Percentiles rank a stretch among this genome's conserved stretches.
Evolutionary conservation across 441 rosid species (phyloP).

Genomic region (Populus trichocarpa): DNA sequence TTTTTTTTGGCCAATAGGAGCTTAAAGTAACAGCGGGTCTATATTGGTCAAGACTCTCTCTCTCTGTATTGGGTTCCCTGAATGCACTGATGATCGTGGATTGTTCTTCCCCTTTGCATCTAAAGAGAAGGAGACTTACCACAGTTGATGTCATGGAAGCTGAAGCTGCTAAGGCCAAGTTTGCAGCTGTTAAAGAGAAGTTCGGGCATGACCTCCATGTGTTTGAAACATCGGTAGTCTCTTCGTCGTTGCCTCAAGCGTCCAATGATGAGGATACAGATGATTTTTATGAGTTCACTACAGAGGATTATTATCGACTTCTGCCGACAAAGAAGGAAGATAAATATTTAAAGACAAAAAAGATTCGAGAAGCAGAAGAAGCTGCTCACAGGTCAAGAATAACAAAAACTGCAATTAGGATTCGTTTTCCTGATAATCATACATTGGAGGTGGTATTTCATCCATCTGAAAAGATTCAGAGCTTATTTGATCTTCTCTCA

Average conservation of each 20-base stretch:
- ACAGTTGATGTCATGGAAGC: neutral
- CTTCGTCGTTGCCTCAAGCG: constrained; percentile 38
- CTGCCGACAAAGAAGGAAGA: constrained; percentile 64
- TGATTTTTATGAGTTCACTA: constrained; percentile 78
- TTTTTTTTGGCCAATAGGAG: neutral
- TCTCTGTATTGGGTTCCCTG: neutral
- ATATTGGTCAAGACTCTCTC: neutral
- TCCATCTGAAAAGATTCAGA: constrained; percentile 54
- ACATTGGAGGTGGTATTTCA: constrained; percentile 22
- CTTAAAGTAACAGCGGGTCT: neutral
- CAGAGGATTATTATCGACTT: constrained; percentile 69
- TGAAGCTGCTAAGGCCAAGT: constrained; percentile 44
- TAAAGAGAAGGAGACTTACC: constrained; percentile 8
- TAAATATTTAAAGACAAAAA: constrained; percentile 71
- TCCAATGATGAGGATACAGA: constrained; percentile 56
- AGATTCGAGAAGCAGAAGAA: constrained; percentile 84
- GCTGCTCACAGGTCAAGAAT: constrained; percentile 69
- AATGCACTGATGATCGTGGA: neutral
- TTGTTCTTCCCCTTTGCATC: constrained; percentile 4
- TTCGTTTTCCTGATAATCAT: constrained; percentile 84
- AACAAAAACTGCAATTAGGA: constrained; percentile 73
- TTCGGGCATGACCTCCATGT: constrained; percentile 72
- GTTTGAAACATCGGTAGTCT: constrained; percentile 51
- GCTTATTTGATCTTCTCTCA: constrained; percentile 65
- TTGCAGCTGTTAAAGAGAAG: constrained; percentile 53